Percentiles rank a stretch among this genome's conserved stretches.
These are phyloP conservation scores for Tausonia pullulans DNA, from an alignment of 1,284 basidiomycete genomes.

Conservation along the genomic window DNA sequence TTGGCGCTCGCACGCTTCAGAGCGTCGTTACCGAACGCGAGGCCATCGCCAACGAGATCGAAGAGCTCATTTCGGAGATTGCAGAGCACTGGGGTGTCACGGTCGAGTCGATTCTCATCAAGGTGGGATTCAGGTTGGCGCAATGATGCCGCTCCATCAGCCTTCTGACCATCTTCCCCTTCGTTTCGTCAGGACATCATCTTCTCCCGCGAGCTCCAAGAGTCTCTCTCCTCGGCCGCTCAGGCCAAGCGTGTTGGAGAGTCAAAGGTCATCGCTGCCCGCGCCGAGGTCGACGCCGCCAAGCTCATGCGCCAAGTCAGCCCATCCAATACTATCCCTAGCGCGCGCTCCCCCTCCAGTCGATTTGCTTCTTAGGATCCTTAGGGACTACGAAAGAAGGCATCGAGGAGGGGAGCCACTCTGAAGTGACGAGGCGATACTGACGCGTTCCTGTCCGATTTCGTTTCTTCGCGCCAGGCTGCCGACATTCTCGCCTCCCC, in stretches of 20 bases:
- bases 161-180: neutral
- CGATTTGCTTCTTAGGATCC: neutral
- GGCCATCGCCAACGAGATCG: conserved; percentile 73
- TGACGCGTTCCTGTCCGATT: neutral
- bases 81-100: conserved; percentile 77
- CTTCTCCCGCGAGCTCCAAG: conserved; percentile 83
- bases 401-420: no score
- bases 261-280: conserved; percentile 76
- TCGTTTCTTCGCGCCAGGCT: conserved; percentile 40
- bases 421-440: neutral
- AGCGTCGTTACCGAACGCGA: conserved; percentile 64
- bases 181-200: conserved; percentile 56
- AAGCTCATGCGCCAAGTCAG: conserved; percentile 67
- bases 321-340: no score
- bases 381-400: no score
- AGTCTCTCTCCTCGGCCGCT: conserved; percentile 81
- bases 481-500: conserved; percentile 84
- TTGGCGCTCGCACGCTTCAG: conserved; percentile 53
- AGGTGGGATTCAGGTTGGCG: conserved; percentile 34
- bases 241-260: conserved; percentile 65
- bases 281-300: conserved; percentile 89
- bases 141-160: neutral
- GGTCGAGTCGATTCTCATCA: conserved; percentile 76
- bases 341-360: neutral
- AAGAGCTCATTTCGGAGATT: conserved; percentile 14